phyloP scores from a whole-genome alignment of 169 alveolate genomes.

The Eimeria necatrix region DNA sequence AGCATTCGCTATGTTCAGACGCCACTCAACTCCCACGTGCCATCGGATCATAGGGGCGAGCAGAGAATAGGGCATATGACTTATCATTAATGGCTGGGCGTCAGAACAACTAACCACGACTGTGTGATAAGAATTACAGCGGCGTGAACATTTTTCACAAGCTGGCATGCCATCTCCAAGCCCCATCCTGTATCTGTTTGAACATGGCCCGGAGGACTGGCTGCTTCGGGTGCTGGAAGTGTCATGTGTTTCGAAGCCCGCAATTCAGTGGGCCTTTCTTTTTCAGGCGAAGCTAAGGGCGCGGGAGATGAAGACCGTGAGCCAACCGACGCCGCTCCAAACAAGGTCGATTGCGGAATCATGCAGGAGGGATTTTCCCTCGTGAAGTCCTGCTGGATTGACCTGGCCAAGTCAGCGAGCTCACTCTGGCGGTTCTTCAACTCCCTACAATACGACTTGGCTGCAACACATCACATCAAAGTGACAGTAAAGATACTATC shows the following conservation, averaged over 20 bases:
- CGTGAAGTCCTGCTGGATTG: slow-evolving; percentile 21
- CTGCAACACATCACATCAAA: slow-evolving; percentile 8
- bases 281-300: background rate
- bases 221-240: slow-evolving; percentile 60
- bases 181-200: slow-evolving; percentile 32
- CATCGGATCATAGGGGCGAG: too few species aligned
- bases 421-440: slow-evolving; percentile 20
- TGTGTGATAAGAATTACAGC: slow-evolving; percentile 46
- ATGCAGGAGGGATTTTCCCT: background rate
- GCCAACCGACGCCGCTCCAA: background rate
- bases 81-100: too few species aligned
- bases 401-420: slow-evolving; percentile 32
- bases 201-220: slow-evolving; percentile 24
- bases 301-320: background rate
- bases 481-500: too few species aligned
- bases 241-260: background rate
- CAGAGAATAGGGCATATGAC: too few species aligned
- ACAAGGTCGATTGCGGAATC: background rate
- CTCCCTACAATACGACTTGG: background rate
- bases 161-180: slow-evolving; percentile 61
- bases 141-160: slow-evolving; percentile 37
- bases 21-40: too few species aligned
- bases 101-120: slow-evolving; percentile 62
- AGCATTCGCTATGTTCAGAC: too few species aligned
- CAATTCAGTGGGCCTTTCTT: background rate